Percentiles rank a stretch among this genome's conserved stretches.
These are phyloP conservation scores for Coprinopsis marcescibilis DNA, from an alignment of 768 basidiomycete genomes.

Conservation along the genomic window DNA sequence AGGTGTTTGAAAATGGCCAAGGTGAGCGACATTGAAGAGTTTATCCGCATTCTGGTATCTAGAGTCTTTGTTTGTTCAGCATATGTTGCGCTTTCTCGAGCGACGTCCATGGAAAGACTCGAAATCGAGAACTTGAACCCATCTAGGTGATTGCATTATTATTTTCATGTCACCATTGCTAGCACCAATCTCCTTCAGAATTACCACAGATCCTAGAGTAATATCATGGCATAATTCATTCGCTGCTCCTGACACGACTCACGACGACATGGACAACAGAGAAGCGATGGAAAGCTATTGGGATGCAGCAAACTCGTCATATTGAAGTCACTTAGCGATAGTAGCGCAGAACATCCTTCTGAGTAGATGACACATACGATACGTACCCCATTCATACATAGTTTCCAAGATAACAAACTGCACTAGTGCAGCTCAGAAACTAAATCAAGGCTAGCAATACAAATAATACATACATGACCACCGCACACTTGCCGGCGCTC, in stretches of 20 bases:
- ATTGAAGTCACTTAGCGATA: too few species aligned
- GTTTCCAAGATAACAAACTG: too few species aligned
- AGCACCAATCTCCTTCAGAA: background rate
- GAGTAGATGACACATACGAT: too few species aligned
- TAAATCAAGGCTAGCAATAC: too few species aligned
- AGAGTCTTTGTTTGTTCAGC: constrained; percentile 30
- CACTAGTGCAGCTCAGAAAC: too few species aligned
- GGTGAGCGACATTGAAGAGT: constrained; percentile 29
- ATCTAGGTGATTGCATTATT: constrained; percentile 38
- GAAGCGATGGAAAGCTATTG: constrained; percentile 4
- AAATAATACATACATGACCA: too few species aligned
- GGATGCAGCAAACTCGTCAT: too few species aligned
- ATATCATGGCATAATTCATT: constrained; percentile 11
- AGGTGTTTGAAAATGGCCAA: constrained; percentile 75
- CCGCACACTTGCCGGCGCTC: too few species aligned
- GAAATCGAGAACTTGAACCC: constrained; percentile 60
- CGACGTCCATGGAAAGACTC: constrained; percentile 54
- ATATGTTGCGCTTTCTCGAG: constrained; percentile 68
- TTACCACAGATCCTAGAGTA: constrained; percentile 9
- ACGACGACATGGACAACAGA: constrained; percentile 5
- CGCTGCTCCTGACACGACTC: background rate
- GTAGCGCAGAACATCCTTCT: too few species aligned
- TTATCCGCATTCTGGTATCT: background rate
- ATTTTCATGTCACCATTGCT: background rate
- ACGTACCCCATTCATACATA: too few species aligned